Base-by-base conservation (phyloP, 495 filamentous ascomycete genomes). In the Aspergillus baeticus region DNA sequence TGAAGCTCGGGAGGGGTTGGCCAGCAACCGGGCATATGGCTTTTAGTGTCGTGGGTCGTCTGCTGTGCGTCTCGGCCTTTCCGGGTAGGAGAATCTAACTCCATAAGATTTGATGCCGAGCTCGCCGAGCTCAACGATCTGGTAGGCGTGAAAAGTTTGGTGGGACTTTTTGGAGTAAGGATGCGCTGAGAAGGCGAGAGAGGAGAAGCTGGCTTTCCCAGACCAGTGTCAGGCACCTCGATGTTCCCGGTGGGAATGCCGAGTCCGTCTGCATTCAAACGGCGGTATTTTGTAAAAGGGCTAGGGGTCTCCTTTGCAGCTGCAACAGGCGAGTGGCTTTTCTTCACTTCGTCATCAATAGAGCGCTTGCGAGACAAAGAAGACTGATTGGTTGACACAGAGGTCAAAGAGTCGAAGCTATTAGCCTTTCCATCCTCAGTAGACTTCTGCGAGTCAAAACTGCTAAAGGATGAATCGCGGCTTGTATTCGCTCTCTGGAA, bases 401-500 rank as follows among this genome's bases (percentile, higher is more conserved):
- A 51, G 15, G 55, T 57, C 5, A 31, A 17, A 3, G 59, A 57
- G 21, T 57, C 58, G 26, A 60, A 60, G 23, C 58, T 60, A 4
- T 43, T n/a, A 3, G 26, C 39, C 45, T 61, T 57, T n/a, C 49
- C 18, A 13, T 55, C 22, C 13, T 56, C 44, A 1, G 44, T 37
- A 26, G 53, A 48, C 52, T 60, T 48, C 46, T 56, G 58, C 7
- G 51, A 46, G 13, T 54, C 51, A 1, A 54, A 14, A 21, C 41
- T 45, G 42, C 51, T 54, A 20, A 60, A 56, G 5, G 58, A 60
- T 2, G 58, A 60, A 36, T 55, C 52, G 2, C 58, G 58, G 6
- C 52, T 47, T 21, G 44, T 31, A 11, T 43, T 18, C 15, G 39
- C 15, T 43, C 10, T 37, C 26, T 13, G 47, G 20, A 18, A 22